phyloP scores from a whole-genome alignment of 2,329 filamentous ascomycete species.

The Aspergillus melleus region DNA sequence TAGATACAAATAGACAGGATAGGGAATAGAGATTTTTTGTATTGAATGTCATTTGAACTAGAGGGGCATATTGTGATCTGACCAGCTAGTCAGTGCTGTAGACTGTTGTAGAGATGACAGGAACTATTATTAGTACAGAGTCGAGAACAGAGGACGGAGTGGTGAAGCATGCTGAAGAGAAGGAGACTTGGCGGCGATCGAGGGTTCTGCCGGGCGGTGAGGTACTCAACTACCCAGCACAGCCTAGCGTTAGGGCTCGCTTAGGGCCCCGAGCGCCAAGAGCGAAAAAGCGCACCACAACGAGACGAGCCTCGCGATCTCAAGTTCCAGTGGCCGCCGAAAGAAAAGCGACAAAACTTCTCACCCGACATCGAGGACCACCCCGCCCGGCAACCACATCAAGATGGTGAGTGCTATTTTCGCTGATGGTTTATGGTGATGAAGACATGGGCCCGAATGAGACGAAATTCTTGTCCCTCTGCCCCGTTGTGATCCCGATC shows the following conservation, averaged over 20 bases:
- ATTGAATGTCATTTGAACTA: background rate
- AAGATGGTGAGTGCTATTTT: slow-evolving; percentile 46
- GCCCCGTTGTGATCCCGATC: background rate
- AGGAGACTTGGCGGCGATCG: background rate
- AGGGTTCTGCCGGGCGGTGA: slow-evolving; percentile 22
- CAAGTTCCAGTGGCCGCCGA: slow-evolving; percentile 31
- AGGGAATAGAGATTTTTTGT: background rate
- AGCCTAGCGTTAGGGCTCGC: slow-evolving; percentile 44
- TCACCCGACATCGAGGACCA: slow-evolving; percentile 44
- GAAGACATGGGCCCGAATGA: slow-evolving; percentile 5
- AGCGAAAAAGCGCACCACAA: slow-evolving; percentile 43
- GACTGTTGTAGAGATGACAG: no score
- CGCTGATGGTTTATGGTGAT: slow-evolving; percentile 7
- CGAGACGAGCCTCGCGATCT: slow-evolving; percentile 28
- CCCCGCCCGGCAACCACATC: slow-evolving; percentile 43
- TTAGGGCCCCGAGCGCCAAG: slow-evolving; percentile 41
- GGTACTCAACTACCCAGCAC: background rate
- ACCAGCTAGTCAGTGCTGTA: no score
- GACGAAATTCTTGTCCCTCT: background rate
- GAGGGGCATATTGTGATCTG: background rate
- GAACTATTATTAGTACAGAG: background rate
- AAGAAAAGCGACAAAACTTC: slow-evolving; percentile 41
- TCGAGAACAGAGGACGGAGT: no score
- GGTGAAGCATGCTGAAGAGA: background rate
- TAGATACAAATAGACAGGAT: background rate